phyloP scores from a whole-genome alignment of 1,284 basidiomycete genomes.

The Marasmius tenuissimus region DNA sequence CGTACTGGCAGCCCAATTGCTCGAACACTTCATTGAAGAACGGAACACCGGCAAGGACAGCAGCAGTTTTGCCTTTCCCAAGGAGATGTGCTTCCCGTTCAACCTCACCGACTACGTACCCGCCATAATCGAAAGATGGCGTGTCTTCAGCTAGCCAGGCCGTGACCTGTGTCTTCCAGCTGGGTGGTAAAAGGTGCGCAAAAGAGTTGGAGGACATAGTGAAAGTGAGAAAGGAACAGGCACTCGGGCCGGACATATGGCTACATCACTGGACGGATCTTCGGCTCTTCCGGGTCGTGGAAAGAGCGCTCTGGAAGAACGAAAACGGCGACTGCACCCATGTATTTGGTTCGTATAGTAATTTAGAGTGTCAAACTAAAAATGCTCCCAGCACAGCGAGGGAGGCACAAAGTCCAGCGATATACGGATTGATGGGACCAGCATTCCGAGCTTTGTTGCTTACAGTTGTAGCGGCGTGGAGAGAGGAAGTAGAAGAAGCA shows the following conservation, averaged over 20 bases:
- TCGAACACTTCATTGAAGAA: slow-evolving; percentile 95
- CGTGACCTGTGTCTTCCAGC: slow-evolving; percentile 83
- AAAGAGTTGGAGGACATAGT: slow-evolving; percentile 38
- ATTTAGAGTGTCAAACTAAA: neutral
- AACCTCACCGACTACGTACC: slow-evolving; percentile 94
- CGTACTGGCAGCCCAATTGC: slow-evolving; percentile 88
- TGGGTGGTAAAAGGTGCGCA: slow-evolving; percentile 83
- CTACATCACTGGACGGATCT: neutral
- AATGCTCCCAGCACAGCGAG: neutral
- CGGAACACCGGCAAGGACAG: slow-evolving; percentile 91
- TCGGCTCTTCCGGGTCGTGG: slow-evolving; percentile 54
- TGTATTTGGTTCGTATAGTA: too few relatives aligned
- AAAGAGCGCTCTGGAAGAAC: too few relatives aligned
- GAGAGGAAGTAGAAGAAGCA: too few relatives aligned
- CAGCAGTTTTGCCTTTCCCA: slow-evolving; percentile 76
- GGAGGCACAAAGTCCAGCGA: neutral
- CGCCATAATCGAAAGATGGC: slow-evolving; percentile 96
- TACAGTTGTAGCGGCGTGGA: too few relatives aligned
- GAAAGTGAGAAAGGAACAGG: neutral
- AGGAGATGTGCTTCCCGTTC: slow-evolving; percentile 85
- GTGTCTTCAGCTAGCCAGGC: slow-evolving; percentile 93
- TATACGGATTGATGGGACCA: neutral
- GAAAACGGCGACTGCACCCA: too few relatives aligned
- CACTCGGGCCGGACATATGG: neutral
- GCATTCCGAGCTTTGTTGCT: neutral